phyloP scores from a whole-genome alignment of 192 early-diverging fungal species.

The Coemansia sp. region DNA sequence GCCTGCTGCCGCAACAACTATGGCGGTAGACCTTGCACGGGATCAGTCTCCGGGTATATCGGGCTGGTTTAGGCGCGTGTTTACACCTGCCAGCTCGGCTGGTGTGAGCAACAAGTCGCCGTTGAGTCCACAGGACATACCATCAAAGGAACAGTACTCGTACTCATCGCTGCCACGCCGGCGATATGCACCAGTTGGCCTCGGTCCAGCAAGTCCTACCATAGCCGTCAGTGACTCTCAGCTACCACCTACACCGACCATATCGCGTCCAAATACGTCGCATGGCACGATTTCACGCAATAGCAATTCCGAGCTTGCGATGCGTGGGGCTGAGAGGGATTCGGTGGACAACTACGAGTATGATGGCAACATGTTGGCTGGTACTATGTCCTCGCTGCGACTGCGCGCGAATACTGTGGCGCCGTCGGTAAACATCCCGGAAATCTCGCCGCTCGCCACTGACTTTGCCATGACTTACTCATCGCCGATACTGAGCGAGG shows the following conservation, averaged over 20 bases:
- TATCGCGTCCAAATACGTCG: constrained; percentile 26
- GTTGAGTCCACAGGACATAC: constrained; percentile 34
- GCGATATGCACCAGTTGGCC: constrained; percentile 15
- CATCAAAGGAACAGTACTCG: constrained; percentile 50
- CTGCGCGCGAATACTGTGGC: constrained; percentile 25
- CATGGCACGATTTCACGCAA: constrained; percentile 27
- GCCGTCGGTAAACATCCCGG: background rate
- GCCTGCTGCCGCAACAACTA: background rate
- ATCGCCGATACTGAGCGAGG: constrained; percentile 2
- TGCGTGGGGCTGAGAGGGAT: constrained; percentile 2
- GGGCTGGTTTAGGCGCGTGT: constrained; percentile 48
- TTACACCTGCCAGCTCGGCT: constrained; percentile 21
- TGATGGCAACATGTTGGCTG: background rate
- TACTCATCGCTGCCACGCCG: constrained; percentile 34
- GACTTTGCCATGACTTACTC: constrained; percentile 6
- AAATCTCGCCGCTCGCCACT: constrained; percentile 10
- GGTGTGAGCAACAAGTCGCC: constrained; percentile 16
- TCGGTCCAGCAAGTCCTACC: constrained; percentile 7
- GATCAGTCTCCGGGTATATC: constrained; percentile 35
- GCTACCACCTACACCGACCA: constrained; percentile 5
- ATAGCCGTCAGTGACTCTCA: background rate
- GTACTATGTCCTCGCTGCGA: constrained; percentile 3
- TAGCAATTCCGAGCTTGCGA: background rate
- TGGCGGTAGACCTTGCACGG: background rate
- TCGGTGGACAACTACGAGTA: background rate